A percentile compares a stretch with the other conserved stretches of the same genome.
These are phyloP conservation scores for Fraxinus paxiana DNA, from an alignment of 305 asterid genomes.

Conservation along the genomic window DNA sequence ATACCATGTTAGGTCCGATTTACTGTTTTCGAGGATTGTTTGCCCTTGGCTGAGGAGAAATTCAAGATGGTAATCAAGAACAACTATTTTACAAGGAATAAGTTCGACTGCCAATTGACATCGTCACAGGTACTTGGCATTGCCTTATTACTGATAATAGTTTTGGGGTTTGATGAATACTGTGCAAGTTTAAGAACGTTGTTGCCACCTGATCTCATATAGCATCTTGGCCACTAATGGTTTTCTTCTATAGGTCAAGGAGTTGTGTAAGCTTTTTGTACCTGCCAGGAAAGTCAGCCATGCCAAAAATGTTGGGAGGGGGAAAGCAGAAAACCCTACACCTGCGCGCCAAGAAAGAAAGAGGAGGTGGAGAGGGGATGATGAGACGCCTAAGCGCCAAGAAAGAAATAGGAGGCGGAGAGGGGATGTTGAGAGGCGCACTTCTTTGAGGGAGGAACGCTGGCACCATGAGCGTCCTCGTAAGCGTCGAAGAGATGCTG, in stretches of 20 bases:
- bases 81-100: constrained; percentile 57
- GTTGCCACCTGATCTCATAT: constrained; percentile 3
- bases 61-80: constrained; percentile 60
- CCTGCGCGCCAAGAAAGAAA: constrained; percentile 22
- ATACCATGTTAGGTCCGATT: constrained; percentile 58
- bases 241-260: constrained; percentile 50
- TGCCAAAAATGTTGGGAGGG: constrained; percentile 26
- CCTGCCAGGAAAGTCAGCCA: constrained; percentile 34
- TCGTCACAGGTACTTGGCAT: constrained; percentile 56
- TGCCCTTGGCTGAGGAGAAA: constrained; percentile 76
- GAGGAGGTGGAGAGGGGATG: not conserved
- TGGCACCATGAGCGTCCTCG: constrained; percentile 33
- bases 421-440: constrained; percentile 18
- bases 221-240: constrained; percentile 14
- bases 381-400: not conserved
- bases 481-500: constrained; percentile 37
- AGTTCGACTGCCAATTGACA: constrained; percentile 63
- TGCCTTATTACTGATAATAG: not conserved
- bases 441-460: constrained; percentile 31
- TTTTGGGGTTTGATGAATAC: not conserved
- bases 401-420: not conserved
- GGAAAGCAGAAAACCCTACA: constrained; percentile 29
- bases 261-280: constrained; percentile 57
- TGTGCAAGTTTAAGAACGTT: constrained; percentile 3
- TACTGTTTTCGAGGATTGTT: constrained; percentile 52